These are phyloP conservation scores for Sordariomycetes sp. DNA, from an alignment of 2,329 filamentous ascomycete species.

Conservation along the genomic window DNA sequence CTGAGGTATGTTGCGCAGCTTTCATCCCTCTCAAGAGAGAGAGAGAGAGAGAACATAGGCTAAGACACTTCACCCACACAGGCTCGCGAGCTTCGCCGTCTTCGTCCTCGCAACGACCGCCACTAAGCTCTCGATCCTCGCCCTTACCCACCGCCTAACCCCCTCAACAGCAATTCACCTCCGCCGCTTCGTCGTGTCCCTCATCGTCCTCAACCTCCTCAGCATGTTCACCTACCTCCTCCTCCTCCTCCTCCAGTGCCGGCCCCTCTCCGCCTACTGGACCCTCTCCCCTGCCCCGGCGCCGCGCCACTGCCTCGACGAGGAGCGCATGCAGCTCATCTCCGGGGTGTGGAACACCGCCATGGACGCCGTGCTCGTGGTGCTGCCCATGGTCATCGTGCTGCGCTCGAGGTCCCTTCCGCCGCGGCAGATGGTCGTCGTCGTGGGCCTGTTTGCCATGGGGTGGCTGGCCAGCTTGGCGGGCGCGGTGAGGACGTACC, in stretches of 20 bases:
- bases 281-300: constrained; percentile 16
- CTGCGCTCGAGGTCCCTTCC: constrained; percentile 32
- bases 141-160: constrained; percentile 24
- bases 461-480: constrained; percentile 34
- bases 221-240: constrained; percentile 18
- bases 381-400: constrained; percentile 37
- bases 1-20: constrained; percentile 5
- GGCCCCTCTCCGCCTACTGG: constrained; percentile 27
- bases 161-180: constrained; percentile 18
- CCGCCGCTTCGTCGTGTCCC: constrained; percentile 16
- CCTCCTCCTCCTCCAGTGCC: constrained; percentile 17
- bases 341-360: constrained; percentile 49
- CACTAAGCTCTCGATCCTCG: constrained; percentile 29
- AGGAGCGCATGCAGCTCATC: constrained; percentile 37
- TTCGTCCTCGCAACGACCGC: constrained; percentile 25
- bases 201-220: constrained; percentile 18
- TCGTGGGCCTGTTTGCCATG: constrained; percentile 36
- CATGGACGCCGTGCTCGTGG: constrained; percentile 45
- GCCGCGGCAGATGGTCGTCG: constrained; percentile 29
- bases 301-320: constrained; percentile 25
- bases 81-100: constrained; percentile 21
- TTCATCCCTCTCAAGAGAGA: background rate
- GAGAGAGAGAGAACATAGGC: no score
- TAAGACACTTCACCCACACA: background rate
- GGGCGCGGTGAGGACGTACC: constrained; percentile 25